Percentiles rank a stretch among this genome's conserved stretches.
phyloP scores from a whole-genome alignment of 2,329 filamentous ascomycete species.

The Fusarium brevicatenulatum region DNA sequence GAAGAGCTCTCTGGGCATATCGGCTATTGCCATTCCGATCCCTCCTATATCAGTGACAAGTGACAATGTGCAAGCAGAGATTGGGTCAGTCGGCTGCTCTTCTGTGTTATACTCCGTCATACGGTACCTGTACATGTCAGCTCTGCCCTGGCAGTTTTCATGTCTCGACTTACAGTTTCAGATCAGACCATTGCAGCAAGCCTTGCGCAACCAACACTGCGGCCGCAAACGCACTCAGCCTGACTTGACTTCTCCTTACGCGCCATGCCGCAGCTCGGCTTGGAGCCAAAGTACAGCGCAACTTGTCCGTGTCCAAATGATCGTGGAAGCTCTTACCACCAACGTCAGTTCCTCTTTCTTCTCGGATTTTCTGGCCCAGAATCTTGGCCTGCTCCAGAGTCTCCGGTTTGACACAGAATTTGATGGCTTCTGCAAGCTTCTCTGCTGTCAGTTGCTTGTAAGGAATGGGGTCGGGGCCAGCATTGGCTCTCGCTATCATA shows the following conservation, averaged over 20 bases:
- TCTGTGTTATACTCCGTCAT: constrained; percentile 78
- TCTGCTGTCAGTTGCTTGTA: constrained; percentile 74
- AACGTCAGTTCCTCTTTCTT: constrained; percentile 71
- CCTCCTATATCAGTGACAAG: constrained; percentile 84
- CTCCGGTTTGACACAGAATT: constrained; percentile 67
- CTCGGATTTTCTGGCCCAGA: constrained; percentile 71
- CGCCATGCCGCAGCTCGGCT: constrained; percentile 79
- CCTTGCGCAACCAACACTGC: constrained; percentile 73
- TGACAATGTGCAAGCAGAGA: constrained; percentile 80
- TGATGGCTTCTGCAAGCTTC: constrained; percentile 72
- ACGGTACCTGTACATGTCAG: constrained; percentile 56
- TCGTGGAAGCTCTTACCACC: constrained; percentile 76
- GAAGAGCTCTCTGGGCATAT: constrained; percentile 71
- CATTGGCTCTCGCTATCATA: constrained; percentile 77
- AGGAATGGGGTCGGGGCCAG: constrained; percentile 76
- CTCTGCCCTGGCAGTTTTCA: neutral
- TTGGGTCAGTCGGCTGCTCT: constrained; percentile 80
- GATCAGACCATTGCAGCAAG: constrained; percentile 72
- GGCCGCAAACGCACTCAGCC: constrained; percentile 78
- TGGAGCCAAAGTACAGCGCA: constrained; percentile 77
- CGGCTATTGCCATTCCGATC: constrained; percentile 84
- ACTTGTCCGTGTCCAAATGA: constrained; percentile 71
- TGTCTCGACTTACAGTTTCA: constrained; percentile 71
- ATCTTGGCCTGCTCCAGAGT: constrained; percentile 66
- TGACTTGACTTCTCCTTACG: constrained; percentile 72